Percentiles rank a stretch among this genome's conserved stretches.
Evolutionary conservation across 2,329 filamentous ascomycete genomes (phyloP).

Genomic region (Ophiostoma triangulosporum): DNA sequence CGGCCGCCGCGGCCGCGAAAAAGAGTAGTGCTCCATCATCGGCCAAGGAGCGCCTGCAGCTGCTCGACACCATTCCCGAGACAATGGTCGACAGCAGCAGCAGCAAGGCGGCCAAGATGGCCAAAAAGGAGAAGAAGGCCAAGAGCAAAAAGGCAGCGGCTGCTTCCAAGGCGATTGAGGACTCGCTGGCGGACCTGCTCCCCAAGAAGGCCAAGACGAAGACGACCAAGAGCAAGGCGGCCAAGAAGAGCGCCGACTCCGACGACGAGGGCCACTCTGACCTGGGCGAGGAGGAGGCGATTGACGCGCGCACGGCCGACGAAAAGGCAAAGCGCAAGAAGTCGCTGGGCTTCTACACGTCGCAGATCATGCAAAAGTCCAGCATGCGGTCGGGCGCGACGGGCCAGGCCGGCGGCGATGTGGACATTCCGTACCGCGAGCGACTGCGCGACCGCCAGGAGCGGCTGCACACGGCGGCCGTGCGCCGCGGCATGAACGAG

Average conservation of each 20-base stretch:
- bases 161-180: constrained; percentile 49
- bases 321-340: constrained; percentile 87
- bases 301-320: constrained; percentile 65
- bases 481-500: constrained; percentile 59
- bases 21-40: constrained; percentile 6
- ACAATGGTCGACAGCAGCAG: not conserved
- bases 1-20: constrained; percentile 16
- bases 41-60: not conserved
- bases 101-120: not conserved
- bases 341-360: constrained; percentile 92
- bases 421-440: constrained; percentile 78
- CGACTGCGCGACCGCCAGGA: constrained; percentile 74
- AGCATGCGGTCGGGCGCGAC: constrained; percentile 68
- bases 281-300: constrained; percentile 76
- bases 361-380: constrained; percentile 88
- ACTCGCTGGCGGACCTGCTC: constrained; percentile 49
- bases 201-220: constrained; percentile 32
- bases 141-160: constrained; percentile 25
- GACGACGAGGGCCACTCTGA: constrained; percentile 55
- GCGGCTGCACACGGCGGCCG: constrained; percentile 77
- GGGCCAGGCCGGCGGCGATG: constrained; percentile 63
- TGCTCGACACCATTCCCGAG: not conserved
- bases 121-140: constrained; percentile 19
- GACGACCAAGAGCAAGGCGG: constrained; percentile 20
- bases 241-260: constrained; percentile 21